A percentile compares a stretch with the other conserved stretches of the same genome.
Evolutionary conservation across 1,139 yeast species (phyloP).

Genomic region (Kodamaea derodonti): DNA sequence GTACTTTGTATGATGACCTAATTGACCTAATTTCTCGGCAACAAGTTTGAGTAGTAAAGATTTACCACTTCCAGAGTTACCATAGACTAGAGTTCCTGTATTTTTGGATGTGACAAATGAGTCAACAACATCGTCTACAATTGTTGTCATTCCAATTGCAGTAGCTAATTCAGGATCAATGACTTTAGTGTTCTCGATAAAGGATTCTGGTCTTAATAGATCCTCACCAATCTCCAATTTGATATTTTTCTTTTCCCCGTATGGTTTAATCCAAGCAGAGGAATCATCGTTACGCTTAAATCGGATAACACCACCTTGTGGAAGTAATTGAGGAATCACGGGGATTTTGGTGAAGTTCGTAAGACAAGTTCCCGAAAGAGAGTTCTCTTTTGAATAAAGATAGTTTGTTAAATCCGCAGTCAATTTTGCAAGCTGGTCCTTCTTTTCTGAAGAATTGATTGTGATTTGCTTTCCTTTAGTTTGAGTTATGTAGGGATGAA

Average conservation of each 20-base stretch:
- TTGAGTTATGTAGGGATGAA: slow-evolving; percentile 57
- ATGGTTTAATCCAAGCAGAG: slow-evolving; percentile 43
- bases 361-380: slow-evolving; percentile 27
- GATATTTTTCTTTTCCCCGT: slow-evolving; percentile 23
- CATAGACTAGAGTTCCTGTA: slow-evolving; percentile 59
- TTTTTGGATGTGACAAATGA: slow-evolving; percentile 45
- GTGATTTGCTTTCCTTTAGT: slow-evolving; percentile 30
- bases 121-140: slow-evolving; percentile 39
- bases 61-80: slow-evolving; percentile 82
- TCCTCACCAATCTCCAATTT: slow-evolving; percentile 53
- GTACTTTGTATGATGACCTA: slow-evolving; percentile 41
- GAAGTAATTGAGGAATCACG: slow-evolving; percentile 41
- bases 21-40: slow-evolving; percentile 27
- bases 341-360: slow-evolving; percentile 53
- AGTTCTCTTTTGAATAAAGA: slow-evolving; percentile 12
- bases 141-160: slow-evolving; percentile 58
- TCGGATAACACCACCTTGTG: slow-evolving; percentile 60
- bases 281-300: slow-evolving; percentile 45
- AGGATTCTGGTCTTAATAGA: slow-evolving; percentile 47
- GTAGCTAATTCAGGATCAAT: slow-evolving; percentile 11
- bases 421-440: slow-evolving; percentile 23
- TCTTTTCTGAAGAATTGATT: slow-evolving; percentile 25
- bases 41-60: slow-evolving; percentile 49
- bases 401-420: slow-evolving; percentile 15
- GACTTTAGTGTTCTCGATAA: slow-evolving; percentile 24